Evolutionary conservation across 768 basidiomycete species (phyloP), one percentile per base, ranked within the genome.

Genomic region (Mycena alexandri): DNA sequence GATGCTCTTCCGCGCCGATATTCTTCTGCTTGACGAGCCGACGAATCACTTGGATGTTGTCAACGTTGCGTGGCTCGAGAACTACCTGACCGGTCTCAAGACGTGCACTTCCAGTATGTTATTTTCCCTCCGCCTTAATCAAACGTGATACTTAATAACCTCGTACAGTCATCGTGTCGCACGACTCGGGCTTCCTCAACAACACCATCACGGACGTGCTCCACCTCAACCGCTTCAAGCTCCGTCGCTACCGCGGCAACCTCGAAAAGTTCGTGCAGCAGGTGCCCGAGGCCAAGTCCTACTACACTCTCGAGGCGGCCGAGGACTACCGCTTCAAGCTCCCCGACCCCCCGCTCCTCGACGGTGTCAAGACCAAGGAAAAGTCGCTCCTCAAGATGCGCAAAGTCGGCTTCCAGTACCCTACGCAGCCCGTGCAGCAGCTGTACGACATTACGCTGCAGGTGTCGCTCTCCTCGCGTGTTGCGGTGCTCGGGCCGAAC

Each of bases 361-460:
- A 98, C 72, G 96, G 96, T 92, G 96, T 98, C 85, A 98, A 98
- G 92, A 98, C 96, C 77, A 98, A 98, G 88, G 96, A 98, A 85
- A 98, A 97, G 90, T 90, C 89, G 68, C 84, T 98, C 74, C 82
- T 98, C 71, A 98, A 98, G 88, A 97, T 98, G 95, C 93, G 96
- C 80, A 93, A 93, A 79, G 96, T 97, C 75, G 93, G 93, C 75
- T 98, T 95, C 93, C 95, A 98, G 82, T 98, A 98, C 83, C 94
- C 94, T 53, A 87, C 89, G 33, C 89, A 93, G 74, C 75, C 90
- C 58, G 88, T 93, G 64, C 96, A 97, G 80, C 96, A 97, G 79
- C 87, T 98, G 73, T 91, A 89, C 87, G 92, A 98, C 82, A 95
- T 98, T 81, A 90, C 93, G 58, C 93, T 98, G 69, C 96, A 98